Base-by-base conservation (phyloP, 495 filamentous ascomycete genomes). In the Sporormia fimetaria region DNA sequence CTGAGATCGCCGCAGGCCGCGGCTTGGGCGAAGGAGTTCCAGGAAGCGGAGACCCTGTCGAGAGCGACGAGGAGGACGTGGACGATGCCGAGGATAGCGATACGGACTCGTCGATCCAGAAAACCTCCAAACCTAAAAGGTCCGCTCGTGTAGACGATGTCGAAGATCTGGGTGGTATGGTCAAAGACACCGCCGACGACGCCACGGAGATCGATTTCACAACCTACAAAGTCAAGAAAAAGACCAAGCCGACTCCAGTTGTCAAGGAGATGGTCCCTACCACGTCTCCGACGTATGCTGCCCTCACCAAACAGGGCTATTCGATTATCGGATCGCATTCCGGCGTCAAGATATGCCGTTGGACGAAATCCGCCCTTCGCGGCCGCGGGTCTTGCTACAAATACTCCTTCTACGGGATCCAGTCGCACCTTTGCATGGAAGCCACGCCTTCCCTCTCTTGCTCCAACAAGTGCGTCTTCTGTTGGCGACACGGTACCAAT, bases 381-480 rank as follows among this genome's bases (percentile, higher is more conserved):
- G 88, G 88, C 21, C 76, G 88, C 12, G 88, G 88, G 8, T 92
- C 83, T 15, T 96, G 88, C 67, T 96, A 96, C 70, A 96, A 96
- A 59, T 94, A 70, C 60, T 87, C 81, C 5, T 94, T 96, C 65
- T 96, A 96, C 61, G 88, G 87, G 45, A 96, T 96, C 56, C 73
- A 77, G 40, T 94, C 87, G 1, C 88, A 96, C 52, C 76, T 90
- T 28, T 96, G 88, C 65, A 96, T 96, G 88, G 88, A 96, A 63
- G 83, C 87, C 3, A 96, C 88, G 0, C 88, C 88, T 0, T 93
- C 87, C 1, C 73, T 96, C 12, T 92, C 84, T 11, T 96, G 88
- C 70, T 87, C 81, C 52, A 96, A 96, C 61, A 96, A 96, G 59
- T 96, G 88, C 63, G 82, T 96, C 56, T 96, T 96, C 65, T 96